Conservation (phyloP, 2,329 filamentous ascomycete genomes). For the Sporothrix pseudoabietina region DNA sequence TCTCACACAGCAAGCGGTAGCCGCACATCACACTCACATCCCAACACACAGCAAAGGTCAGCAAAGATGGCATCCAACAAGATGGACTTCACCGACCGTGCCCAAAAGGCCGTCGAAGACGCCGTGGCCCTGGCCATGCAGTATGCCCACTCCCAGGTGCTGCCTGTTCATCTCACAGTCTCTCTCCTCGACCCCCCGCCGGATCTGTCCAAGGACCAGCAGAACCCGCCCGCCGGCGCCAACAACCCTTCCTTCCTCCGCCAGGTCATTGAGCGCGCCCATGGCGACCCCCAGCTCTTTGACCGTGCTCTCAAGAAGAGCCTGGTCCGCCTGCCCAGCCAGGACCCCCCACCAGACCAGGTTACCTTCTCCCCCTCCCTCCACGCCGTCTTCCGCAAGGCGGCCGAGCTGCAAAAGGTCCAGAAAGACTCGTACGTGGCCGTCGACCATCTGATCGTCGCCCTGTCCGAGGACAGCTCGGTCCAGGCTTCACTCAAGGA, state of each 20-base stretch:
- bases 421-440: conserved; percentile 96
- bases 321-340: conserved; percentile 86
- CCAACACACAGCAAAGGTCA: conserved; percentile 40
- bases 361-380: conserved; percentile 82
- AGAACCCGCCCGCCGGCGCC: conserved; percentile 67
- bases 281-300: conserved; percentile 87
- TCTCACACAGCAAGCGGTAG: background rate
- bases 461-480: conserved; percentile 74
- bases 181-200: conserved; percentile 74
- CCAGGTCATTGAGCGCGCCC: conserved; percentile 90
- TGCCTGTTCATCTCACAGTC: conserved; percentile 86
- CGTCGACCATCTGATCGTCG: conserved; percentile 89
- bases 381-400: conserved; percentile 77
- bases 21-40: conserved; percentile 36
- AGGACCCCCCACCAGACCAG: conserved; percentile 90
- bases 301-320: conserved; percentile 89
- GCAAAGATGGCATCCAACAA: conserved; percentile 64
- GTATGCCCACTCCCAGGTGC: conserved; percentile 87
- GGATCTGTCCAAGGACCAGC: conserved; percentile 79
- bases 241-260: conserved; percentile 75
- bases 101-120: conserved; percentile 85
- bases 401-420: conserved; percentile 90
- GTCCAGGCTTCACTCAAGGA: conserved; percentile 78
- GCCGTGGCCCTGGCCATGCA: conserved; percentile 85
- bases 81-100: conserved; percentile 93